Evolutionary conservation across 2,329 filamentous ascomycete genomes (phyloP), one percentile per base, ranked within the genome.

Genomic region (Magnaporthiopsis poae): DNA sequence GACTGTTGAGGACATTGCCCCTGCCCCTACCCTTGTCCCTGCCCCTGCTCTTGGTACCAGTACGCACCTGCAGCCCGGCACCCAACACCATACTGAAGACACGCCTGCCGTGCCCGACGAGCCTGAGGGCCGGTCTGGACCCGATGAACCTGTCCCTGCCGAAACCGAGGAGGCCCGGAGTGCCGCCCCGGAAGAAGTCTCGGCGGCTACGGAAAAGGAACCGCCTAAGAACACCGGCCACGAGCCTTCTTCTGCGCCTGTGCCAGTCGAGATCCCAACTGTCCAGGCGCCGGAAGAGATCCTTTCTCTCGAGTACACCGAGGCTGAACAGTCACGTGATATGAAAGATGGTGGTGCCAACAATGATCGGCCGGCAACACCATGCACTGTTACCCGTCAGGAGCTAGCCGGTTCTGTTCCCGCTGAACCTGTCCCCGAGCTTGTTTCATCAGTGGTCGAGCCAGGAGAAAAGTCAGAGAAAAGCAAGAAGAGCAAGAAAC

Each of bases 381-480:
- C 46, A 56, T 9, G 2, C 21, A 25, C 5, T 56, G 46, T 8
- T 25, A 4, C n/a, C 46, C 46, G n/a, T 8, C 21, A 21, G 8
- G 46, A 56, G 46, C 46, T 21, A 0, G 8, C 46, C 46, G 46
- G n/a, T 11, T 25, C 7, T 56, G 46, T 25, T 11, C 18, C 21
- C 21, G 21, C 18, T 11, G 46, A 56, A 1, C n/a, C 18, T 56
- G 46, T 15, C 18, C 46, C 5, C 7, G 46, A 56, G 18, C 46
- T 8, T n/a, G 7, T 25, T 13, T 61, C 27, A 7, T 9, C 27
- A 31, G 25, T 12, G 13, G 27, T 5, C 60, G 15, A 8, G 5
- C 21, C 56, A 5, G 69, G 68, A 39, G 76, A 74, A 68, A 78
- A 77, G 67, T 73, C 74, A 60, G 77, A 77, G 70, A 77, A 77